Conservation (phyloP, 2,329 filamentous ascomycete species). For the Colletotrichum magnum region DNA sequence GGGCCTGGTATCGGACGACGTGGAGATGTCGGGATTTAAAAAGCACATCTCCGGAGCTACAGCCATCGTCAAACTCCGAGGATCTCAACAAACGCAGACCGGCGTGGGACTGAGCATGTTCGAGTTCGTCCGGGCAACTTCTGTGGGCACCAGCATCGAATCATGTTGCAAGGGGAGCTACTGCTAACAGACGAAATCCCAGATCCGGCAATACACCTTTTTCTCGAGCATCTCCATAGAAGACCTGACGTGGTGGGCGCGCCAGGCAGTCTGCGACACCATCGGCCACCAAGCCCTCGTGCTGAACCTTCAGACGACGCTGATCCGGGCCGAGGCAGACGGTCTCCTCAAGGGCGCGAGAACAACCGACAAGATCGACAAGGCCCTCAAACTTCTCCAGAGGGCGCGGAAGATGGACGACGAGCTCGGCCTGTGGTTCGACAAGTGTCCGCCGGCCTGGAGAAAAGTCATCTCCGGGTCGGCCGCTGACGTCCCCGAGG, state of each 20-base stretch:
- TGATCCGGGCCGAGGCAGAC: constrained; percentile 45
- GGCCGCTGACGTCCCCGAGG: constrained; percentile 39
- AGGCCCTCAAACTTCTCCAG: constrained; percentile 42
- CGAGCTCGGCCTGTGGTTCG: constrained; percentile 43
- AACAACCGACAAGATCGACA: constrained; percentile 43
- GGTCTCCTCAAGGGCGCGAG: constrained; percentile 39
- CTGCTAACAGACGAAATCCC: not conserved
- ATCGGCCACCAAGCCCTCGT: constrained; percentile 44
- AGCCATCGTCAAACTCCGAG: constrained; percentile 43
- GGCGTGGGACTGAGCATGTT: constrained; percentile 45
- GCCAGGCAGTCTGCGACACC: constrained; percentile 42
- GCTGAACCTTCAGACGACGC: constrained; percentile 45
- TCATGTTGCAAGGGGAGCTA: not conserved
- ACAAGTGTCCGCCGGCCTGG: constrained; percentile 42
- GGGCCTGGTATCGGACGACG: constrained; percentile 41
- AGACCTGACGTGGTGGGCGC: constrained; percentile 45
- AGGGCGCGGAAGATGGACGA: constrained; percentile 40
- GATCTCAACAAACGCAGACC: constrained; percentile 37
- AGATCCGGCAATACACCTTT: constrained; percentile 46
- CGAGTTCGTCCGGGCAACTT: constrained; percentile 44
- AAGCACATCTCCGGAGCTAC: constrained; percentile 44
- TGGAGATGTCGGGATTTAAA: constrained; percentile 42
- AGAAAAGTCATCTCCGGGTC: constrained; percentile 41
- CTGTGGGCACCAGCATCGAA: constrained; percentile 34
- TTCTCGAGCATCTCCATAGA: constrained; percentile 42